These are phyloP conservation scores for Pistacia atlantica DNA, from an alignment of 345 rosid species.

Conservation along the genomic window DNA sequence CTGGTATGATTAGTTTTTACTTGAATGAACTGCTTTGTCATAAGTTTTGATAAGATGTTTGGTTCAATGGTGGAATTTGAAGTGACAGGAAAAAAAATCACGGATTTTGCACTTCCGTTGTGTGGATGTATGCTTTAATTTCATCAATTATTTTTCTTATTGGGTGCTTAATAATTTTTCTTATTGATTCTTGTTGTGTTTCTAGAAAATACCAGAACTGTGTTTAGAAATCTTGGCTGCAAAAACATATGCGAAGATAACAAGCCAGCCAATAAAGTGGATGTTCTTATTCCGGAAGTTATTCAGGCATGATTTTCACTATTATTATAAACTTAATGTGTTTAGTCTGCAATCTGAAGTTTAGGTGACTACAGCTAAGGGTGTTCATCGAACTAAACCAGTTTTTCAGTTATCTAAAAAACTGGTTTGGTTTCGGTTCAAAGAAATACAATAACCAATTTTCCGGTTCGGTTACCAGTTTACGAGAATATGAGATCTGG, in stretches of 20 bases:
- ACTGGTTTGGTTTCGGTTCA: no score
- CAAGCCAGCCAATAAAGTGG: slow-evolving; percentile 38
- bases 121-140: no score
- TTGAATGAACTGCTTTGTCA: background rate
- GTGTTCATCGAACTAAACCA: no score
- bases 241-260: slow-evolving; percentile 34
- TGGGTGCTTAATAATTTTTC: background rate
- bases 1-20: slow-evolving; percentile 52
- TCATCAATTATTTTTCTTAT: no score
- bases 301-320: slow-evolving; percentile 62
- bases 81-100: slow-evolving; percentile 1
- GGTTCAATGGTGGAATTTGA: background rate
- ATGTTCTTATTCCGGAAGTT: slow-evolving; percentile 25
- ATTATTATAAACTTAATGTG: background rate
- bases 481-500: no score
- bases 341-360: no score
- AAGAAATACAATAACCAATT: no score
- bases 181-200: slow-evolving; percentile 14
- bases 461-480: no score
- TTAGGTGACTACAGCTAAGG: no score
- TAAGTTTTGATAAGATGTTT: no score
- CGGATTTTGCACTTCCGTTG: background rate
- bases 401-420: no score
- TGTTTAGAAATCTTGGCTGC: slow-evolving; percentile 83
- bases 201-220: slow-evolving; percentile 85